Conservation (phyloP, 352 stramenopile genomes). For the Phytophthora aleatoria region DNA sequence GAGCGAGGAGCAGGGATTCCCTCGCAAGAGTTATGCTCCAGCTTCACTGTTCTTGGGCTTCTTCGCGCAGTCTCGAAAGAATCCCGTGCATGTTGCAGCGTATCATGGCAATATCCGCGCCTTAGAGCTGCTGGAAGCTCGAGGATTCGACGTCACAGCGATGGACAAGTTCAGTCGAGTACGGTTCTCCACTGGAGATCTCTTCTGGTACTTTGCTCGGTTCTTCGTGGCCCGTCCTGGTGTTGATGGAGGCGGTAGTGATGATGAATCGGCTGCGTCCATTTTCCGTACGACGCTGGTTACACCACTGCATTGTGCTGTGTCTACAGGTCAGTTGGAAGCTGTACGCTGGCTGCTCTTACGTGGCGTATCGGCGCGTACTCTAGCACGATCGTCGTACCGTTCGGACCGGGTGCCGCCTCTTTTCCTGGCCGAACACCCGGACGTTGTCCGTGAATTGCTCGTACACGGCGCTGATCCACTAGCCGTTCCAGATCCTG, state of each 20-base stretch:
- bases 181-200: conserved; percentile 77
- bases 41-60: conserved; percentile 56
- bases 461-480: conserved; percentile 70
- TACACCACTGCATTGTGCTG: conserved; percentile 79
- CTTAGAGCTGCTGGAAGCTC: conserved; percentile 55
- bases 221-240: conserved; percentile 67
- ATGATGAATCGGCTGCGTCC: conserved; percentile 72
- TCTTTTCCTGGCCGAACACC: conserved; percentile 77
- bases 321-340: conserved; percentile 69
- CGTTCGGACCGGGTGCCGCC: conserved; percentile 75
- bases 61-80: conserved; percentile 76
- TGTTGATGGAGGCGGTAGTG: conserved; percentile 30
- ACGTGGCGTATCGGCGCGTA: conserved; percentile 57
- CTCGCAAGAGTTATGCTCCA: conserved; percentile 54
- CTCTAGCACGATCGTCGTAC: conserved; percentile 63
- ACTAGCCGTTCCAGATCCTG: conserved; percentile 70
- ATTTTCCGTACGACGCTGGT: conserved; percentile 88
- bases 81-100: conserved; percentile 78
- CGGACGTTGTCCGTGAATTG: conserved; percentile 64
- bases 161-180: conserved; percentile 84
- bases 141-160: conserved; percentile 64
- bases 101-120: conserved; percentile 76
- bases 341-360: conserved; percentile 74
- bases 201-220: conserved; percentile 83
- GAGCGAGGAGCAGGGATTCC: conserved; percentile 52